A percentile compares a stretch with the other conserved stretches of the same genome.
phyloP scores from a whole-genome alignment of 208 protist genomes.

The Sergeia podlipaevii region DNA sequence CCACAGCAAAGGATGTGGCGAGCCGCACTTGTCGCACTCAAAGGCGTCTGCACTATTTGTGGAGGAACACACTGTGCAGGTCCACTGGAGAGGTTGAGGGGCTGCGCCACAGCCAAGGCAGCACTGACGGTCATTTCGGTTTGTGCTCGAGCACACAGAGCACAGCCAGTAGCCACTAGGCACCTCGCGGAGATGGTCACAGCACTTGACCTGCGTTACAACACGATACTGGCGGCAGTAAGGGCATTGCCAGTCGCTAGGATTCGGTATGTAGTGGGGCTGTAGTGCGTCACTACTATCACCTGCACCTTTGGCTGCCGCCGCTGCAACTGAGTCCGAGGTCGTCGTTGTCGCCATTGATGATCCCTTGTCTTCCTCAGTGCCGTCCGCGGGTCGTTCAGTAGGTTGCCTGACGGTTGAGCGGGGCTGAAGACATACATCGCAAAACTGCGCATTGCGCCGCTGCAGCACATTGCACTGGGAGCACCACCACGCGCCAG shows the following conservation, averaged over 20 bases:
- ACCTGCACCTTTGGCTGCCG: background rate
- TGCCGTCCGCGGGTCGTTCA: background rate
- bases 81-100: slow-evolving; percentile 37
- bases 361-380: background rate
- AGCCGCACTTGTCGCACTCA: slow-evolving; percentile 41
- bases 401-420: slow-evolving; percentile 1
- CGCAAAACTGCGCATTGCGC: slow-evolving; percentile 80
- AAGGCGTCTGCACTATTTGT: slow-evolving; percentile 26
- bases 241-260: slow-evolving; percentile 74
- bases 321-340: slow-evolving; percentile 5
- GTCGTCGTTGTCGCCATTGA: background rate
- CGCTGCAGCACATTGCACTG: slow-evolving; percentile 75
- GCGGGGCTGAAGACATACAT: slow-evolving; percentile 70
- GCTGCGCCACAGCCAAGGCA: slow-evolving; percentile 65
- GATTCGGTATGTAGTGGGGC: background rate
- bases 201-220: slow-evolving; percentile 40
- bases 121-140: slow-evolving; percentile 29
- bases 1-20: slow-evolving; percentile 38
- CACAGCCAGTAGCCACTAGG: slow-evolving; percentile 79
- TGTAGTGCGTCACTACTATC: background rate
- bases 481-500: slow-evolving; percentile 64
- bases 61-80: slow-evolving; percentile 35
- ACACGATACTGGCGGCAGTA: slow-evolving; percentile 52
- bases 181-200: slow-evolving; percentile 48
- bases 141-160: slow-evolving; percentile 61